Percentiles rank a stretch among this genome's conserved stretches.
Conservation (phyloP, 495 filamentous ascomycete genomes). For the Penicillium chermesinum region DNA sequence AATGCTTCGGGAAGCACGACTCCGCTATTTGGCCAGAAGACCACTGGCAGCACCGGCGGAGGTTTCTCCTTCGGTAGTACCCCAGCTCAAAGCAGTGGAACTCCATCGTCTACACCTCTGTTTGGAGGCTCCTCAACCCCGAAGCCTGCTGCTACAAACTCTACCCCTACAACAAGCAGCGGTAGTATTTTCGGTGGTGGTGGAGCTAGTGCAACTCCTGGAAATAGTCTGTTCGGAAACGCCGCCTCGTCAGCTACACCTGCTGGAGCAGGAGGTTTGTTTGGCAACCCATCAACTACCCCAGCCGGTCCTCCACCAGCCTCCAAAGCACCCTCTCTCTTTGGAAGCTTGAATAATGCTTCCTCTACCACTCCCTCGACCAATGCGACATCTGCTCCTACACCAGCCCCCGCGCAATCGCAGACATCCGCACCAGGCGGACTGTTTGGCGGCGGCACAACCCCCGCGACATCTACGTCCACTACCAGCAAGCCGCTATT, state of each 20-base stretch:
- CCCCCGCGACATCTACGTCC: slow-evolving; percentile 8
- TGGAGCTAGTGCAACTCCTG: slow-evolving; percentile 14
- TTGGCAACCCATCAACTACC: slow-evolving; percentile 54
- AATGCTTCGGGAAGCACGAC: slow-evolving; percentile 8
- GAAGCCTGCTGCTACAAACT: slow-evolving; percentile 33
- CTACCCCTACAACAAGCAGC: slow-evolving; percentile 31
- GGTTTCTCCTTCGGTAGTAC: slow-evolving; percentile 39
- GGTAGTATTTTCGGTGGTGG: slow-evolving; percentile 48
- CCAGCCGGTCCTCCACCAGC: slow-evolving; percentile 58
- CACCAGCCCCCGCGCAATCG: slow-evolving; percentile 26
- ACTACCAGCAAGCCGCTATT: slow-evolving; percentile 26
- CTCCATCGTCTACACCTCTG: slow-evolving; percentile 21
- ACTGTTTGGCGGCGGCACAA: slow-evolving; percentile 31
- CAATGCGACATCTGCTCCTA: slow-evolving; percentile 20
- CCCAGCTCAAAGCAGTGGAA: slow-evolving; percentile 21
- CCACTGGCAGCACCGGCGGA: slow-evolving; percentile 19
- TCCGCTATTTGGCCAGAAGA: slow-evolving; percentile 7
- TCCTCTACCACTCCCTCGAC: slow-evolving; percentile 22
- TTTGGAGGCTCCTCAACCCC: slow-evolving; percentile 35
- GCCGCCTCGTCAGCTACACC: slow-evolving; percentile 30
- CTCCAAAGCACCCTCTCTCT: slow-evolving; percentile 32
- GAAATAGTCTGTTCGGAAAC: slow-evolving; percentile 38
- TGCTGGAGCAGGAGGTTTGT: slow-evolving; percentile 36
- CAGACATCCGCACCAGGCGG: slow-evolving; percentile 19
- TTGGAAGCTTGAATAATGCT: slow-evolving; percentile 24